phyloP scores from a whole-genome alignment of 2,329 filamentous ascomycete genomes.

The Endocalyx cinctus region DNA sequence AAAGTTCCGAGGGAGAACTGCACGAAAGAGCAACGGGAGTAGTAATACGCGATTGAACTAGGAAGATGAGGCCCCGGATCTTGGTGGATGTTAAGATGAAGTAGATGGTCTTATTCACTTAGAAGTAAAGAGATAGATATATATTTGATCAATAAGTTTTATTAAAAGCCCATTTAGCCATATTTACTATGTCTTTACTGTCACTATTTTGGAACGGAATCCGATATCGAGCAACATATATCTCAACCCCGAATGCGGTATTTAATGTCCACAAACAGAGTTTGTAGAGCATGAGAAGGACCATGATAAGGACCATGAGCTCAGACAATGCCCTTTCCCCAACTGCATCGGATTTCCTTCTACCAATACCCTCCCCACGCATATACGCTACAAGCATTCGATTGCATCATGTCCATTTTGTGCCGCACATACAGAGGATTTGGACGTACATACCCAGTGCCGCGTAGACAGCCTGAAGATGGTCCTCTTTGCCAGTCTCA shows the following conservation, averaged over 20 bases:
- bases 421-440: not conserved
- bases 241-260: conserved; percentile 1
- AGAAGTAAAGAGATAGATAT: too few species aligned
- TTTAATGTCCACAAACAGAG: not conserved
- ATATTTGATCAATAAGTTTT: too few species aligned
- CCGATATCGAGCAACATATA: conserved; percentile 1
- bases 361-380: conserved; percentile 1
- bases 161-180: not conserved
- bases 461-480: too few species aligned
- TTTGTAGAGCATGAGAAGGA: conserved; percentile 1
- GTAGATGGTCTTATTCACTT: too few species aligned
- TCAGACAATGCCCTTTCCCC: not conserved
- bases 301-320: too few species aligned
- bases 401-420: conserved; percentile 1
- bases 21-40: too few species aligned
- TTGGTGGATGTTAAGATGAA: too few species aligned
- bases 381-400: not conserved
- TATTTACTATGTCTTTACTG: conserved; percentile 1
- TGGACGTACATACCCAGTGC: not conserved
- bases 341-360: not conserved
- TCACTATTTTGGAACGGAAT: conserved; percentile 1
- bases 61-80: too few species aligned
- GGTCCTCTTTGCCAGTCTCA: too few species aligned
- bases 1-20: too few species aligned
- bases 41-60: too few species aligned